These are phyloP conservation scores for Rugosomyces carneus DNA, from an alignment of 1,284 basidiomycete species.

Conservation along the genomic window DNA sequence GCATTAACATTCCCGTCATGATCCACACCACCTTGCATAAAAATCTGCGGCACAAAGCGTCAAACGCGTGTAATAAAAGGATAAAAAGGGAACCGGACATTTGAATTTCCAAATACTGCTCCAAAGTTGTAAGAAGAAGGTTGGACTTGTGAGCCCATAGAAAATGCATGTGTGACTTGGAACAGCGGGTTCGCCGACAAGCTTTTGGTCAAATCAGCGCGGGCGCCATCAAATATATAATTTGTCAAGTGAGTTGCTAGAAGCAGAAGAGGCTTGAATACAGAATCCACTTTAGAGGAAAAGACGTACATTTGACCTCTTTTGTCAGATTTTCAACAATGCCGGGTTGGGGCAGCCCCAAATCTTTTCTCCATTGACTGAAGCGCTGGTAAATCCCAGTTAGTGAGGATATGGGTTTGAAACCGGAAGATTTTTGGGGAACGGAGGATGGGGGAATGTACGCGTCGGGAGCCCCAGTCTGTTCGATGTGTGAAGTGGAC, in stretches of 20 bases:
- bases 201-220: slow-evolving; percentile 94
- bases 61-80: slow-evolving; percentile 3
- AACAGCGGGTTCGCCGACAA: slow-evolving; percentile 93
- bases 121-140: slow-evolving; percentile 91
- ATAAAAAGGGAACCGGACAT: slow-evolving; percentile 40
- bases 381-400: slow-evolving; percentile 66
- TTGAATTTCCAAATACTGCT: slow-evolving; percentile 85
- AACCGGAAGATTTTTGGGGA: slow-evolving; percentile 23
- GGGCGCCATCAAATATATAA: slow-evolving; percentile 94
- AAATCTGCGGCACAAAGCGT: slow-evolving; percentile 48
- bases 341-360: slow-evolving; percentile 84
- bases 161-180: slow-evolving; percentile 97
- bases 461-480: slow-evolving; percentile 29
- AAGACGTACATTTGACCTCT: slow-evolving; percentile 75
- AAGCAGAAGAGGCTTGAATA: slow-evolving; percentile 10
- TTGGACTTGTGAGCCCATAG: slow-evolving; percentile 72
- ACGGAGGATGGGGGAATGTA: slow-evolving; percentile 19
- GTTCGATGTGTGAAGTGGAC: slow-evolving; percentile 32
- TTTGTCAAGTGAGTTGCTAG: slow-evolving; percentile 90
- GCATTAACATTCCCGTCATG: slow-evolving; percentile 89
- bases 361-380: slow-evolving; percentile 71
- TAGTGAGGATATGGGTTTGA: slow-evolving; percentile 46
- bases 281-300: not conserved
- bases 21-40: slow-evolving; percentile 93
- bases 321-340: slow-evolving; percentile 87